Conservation (phyloP, 2,329 filamentous ascomycete species). For the Dactylellina parvicollis region DNA sequence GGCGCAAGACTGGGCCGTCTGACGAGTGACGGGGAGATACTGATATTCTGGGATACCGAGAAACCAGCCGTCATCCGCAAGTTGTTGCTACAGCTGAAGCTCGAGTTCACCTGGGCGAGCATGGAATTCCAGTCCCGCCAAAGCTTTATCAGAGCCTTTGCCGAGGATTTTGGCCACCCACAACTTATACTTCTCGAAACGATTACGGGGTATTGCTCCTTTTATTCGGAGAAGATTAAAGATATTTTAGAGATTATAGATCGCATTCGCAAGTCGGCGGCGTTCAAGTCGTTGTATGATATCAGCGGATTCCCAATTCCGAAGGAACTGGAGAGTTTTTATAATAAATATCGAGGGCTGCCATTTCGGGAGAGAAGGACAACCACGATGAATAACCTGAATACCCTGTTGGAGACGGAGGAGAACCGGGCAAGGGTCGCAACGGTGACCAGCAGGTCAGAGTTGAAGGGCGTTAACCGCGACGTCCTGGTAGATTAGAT, state of each 20-base stretch:
- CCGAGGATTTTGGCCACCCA: neutral
- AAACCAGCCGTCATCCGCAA: constrained; percentile 1
- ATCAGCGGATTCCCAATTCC: neutral
- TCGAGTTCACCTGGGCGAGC: constrained; percentile 1
- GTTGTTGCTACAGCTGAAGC: constrained; percentile 2
- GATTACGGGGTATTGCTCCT: neutral
- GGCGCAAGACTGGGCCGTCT: neutral
- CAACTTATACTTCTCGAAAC: constrained; percentile 6
- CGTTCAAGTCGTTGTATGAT: constrained; percentile 16
- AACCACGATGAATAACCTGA: constrained; percentile 6
- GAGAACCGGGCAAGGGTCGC: neutral
- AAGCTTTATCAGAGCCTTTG: neutral
- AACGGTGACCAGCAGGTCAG: neutral
- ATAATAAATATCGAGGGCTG: constrained; percentile 3
- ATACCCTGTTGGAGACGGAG: constrained; percentile 19
- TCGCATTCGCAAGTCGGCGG: constrained; percentile 7
- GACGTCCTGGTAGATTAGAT: constrained; percentile 19
- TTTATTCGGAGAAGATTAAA: constrained; percentile 2
- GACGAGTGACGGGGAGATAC: neutral
- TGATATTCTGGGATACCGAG: constrained; percentile 10
- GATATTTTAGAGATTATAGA: neutral
- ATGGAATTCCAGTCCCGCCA: constrained; percentile 1
- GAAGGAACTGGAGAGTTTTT: constrained; percentile 13
- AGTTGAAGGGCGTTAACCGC: neutral
- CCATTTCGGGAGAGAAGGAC: neutral